Percentiles rank a stretch among this genome's conserved stretches.
Evolutionary conservation across 768 basidiomycete species (phyloP).

Genomic region (Plicaturopsis crispa): DNA sequence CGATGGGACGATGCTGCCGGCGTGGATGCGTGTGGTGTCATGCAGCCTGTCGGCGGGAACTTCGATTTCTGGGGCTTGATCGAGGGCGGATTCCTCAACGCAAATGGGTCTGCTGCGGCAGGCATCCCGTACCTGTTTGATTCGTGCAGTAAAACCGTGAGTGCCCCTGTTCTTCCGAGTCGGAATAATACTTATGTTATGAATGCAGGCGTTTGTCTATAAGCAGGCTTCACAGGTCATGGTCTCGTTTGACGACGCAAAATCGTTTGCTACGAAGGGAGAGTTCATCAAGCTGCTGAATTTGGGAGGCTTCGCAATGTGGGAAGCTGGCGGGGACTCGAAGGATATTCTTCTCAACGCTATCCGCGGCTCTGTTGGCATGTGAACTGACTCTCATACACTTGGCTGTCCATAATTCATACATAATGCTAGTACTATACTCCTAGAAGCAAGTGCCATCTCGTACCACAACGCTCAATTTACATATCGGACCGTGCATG

Average conservation of each 20-base stretch:
- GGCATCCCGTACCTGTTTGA: constrained; percentile 53
- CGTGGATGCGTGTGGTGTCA: constrained; percentile 52
- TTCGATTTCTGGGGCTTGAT: constrained; percentile 62
- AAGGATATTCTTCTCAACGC: constrained; percentile 58
- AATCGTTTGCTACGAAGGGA: constrained; percentile 60
- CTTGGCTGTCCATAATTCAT: too few relatives aligned
- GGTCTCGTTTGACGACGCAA: constrained; percentile 59
- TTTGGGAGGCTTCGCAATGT: constrained; percentile 63
- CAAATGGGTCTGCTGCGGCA: constrained; percentile 33
- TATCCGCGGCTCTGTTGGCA: constrained; percentile 42
- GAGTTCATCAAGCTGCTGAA: constrained; percentile 43
- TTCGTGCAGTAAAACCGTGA: constrained; percentile 67
- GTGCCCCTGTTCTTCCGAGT: constrained; percentile 15
- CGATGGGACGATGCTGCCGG: constrained; percentile 45
- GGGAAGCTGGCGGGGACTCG: constrained; percentile 65
- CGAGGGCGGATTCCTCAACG: constrained; percentile 42
- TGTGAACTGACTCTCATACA: too few relatives aligned
- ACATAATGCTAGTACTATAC: too few relatives aligned
- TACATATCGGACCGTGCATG: too few relatives aligned
- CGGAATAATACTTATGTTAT: not conserved
- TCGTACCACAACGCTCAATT: too few relatives aligned
- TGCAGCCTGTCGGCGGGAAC: constrained; percentile 42
- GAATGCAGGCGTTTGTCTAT: constrained; percentile 59
- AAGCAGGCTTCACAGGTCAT: constrained; percentile 42
- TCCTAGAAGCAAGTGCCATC: too few relatives aligned